Evolutionary conservation across 164 flowering plant species (phyloP), one percentile per base, ranked within the genome.

Genomic region (Warburgia ugandensis): DNA sequence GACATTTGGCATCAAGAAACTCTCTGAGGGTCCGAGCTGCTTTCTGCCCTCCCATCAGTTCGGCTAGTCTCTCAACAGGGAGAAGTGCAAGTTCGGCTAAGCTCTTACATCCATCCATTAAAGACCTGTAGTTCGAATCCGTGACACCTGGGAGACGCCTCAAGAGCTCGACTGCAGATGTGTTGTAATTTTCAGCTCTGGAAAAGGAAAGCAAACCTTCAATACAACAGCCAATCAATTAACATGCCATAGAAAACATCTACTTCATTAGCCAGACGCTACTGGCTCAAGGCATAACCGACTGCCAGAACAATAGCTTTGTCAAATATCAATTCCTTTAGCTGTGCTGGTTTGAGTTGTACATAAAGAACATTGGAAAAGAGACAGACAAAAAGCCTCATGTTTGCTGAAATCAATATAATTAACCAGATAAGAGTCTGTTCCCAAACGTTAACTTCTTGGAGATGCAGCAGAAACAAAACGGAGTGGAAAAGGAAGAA

Each of bases 141-240:
- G 96, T 82, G 42, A 94, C 97, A 1, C 97, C 99, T 0, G 99
- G 99, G 8, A 94, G 83, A 33, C 96, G 76, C 40, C 99, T 84
- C 65, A 94, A 64, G 51, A 86, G 79, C 68, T 94, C 99, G 29
- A 89, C 84, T 0, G 99, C 97, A 12, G 92, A 74, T 22, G 94
- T 94, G 62, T 89, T 94, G 75, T 79, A 94, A 62, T 84, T 94
- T 66, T 86, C 99, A 31, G 96, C 94, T 75, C 99, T 92, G 77
- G 11, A 31, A 57, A 38, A 50, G 22, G 47, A 27, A 29, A 3
- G 39, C 12, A 19, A 9, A 16, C 11, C 20, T 5, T 11, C 29
- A 25, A 8, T 45, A 26, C 13, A n/a, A 19, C 7, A 13, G 4
- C 3, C 29, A 9, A 44, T 6, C 48, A 22, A 11, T 22, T 44